Base-by-base conservation (phyloP, 1,139 yeast genomes). In the Suhomyces atakaporum region DNA sequence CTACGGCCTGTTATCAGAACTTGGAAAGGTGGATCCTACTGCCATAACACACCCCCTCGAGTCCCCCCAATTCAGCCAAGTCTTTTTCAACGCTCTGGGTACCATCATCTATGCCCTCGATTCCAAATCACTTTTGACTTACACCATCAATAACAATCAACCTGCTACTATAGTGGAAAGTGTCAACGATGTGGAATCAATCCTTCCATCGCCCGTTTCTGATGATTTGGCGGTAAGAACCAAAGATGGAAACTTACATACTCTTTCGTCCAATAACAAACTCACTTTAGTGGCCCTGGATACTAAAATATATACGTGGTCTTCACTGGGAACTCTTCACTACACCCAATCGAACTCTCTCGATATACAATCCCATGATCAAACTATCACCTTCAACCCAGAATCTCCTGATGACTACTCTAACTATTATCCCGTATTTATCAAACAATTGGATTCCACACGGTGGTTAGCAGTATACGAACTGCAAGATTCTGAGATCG, bases 391-490 rank as follows among this genome's bases (percentile, higher is more conserved):
- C 7, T 35, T 40, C 13, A 31, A 32, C 12, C 39, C 35, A 2
- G 35, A 40, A 4, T 41, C 36, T 15, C 10, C 29, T 5, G 33
- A 33, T 3, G 29, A 27, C 16, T 26, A 21, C 12, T 25, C 7
- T 12, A 31, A 34, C 3, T 40, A 31, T 21, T 18, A 27, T 16
- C 39, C 45, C 8, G 20, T 45, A 3, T 38, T 29, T 24, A 30
- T 44, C 25, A 31, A 39, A 7, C 36, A 27, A 10, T 29, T 42
- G 26, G 38, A 29, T 5, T 14, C 23, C 3, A 13, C 33, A 14
- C 27, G 25, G 7, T 59, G 54, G 43, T 43, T 64, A 11, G 58
- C 54, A 3, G 56, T 57, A 3, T 63, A 53, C 16, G 51, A 49
- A 13, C 45, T 51, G 7, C 32, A 36, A 7, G 58, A 52, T 7